These are phyloP conservation scores for Solanum chaucha DNA, from an alignment of 257 asterid species.

Conservation along the genomic window DNA sequence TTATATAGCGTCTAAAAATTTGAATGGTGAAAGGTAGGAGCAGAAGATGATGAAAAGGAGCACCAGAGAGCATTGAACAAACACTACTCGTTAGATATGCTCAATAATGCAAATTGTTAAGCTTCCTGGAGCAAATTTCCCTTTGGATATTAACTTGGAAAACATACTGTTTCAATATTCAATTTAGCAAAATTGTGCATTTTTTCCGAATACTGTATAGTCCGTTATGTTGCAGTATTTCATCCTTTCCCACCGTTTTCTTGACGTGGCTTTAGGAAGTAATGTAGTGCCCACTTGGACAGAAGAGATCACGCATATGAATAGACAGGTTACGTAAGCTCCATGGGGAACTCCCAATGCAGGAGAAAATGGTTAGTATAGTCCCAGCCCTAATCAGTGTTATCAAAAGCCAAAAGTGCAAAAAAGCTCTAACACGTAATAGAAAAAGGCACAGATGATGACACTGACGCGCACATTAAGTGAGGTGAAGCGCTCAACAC, in stretches of 20 bases:
- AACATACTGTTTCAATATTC: neutral
- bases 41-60: neutral
- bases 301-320: neutral
- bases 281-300: neutral
- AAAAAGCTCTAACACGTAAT: neutral
- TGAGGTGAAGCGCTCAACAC: neutral
- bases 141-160: neutral
- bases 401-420: neutral
- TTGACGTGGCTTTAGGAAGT: neutral
- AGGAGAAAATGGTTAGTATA: neutral
- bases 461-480: neutral
- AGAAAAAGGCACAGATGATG: neutral
- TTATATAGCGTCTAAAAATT: neutral
- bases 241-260: neutral
- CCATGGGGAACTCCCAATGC: neutral
- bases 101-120: neutral
- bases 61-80: neutral
- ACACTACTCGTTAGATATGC: neutral
- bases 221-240: neutral
- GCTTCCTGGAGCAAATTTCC: neutral
- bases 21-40: neutral
- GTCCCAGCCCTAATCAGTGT: neutral
- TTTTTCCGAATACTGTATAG: neutral
- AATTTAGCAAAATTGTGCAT: neutral
- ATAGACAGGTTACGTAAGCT: neutral